Conservation (phyloP, 177 flowering plant species). For the Telopea speciosissima region DNA sequence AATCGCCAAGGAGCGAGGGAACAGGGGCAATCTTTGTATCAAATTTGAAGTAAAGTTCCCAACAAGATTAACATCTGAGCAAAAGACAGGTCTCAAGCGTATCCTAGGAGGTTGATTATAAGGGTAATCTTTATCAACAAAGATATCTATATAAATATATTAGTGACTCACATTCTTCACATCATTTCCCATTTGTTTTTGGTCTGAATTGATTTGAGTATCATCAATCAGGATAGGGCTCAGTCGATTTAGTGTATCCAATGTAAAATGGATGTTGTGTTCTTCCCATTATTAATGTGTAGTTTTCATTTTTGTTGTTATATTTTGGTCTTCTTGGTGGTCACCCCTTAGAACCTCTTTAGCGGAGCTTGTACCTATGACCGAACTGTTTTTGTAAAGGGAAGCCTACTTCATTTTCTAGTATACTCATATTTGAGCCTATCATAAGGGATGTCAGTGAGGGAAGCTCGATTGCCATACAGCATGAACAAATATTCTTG, state of each 20-base stretch:
- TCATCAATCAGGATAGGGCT: too few species aligned
- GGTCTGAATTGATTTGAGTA: neutral
- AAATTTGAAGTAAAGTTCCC: constrained; percentile 84
- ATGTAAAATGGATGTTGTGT: neutral
- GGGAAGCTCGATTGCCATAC: too few species aligned
- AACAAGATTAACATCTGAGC: constrained; percentile 56
- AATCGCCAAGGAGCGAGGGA: constrained; percentile 57
- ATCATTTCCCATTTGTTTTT: neutral
- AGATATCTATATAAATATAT: neutral
- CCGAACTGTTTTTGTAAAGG: too few species aligned
- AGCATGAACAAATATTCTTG: too few species aligned
- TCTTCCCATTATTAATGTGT: neutral
- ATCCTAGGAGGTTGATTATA: constrained; percentile 44
- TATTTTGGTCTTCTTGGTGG: too few species aligned
- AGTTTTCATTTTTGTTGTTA: neutral
- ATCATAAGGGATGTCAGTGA: too few species aligned
- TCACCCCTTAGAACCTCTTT: too few species aligned
- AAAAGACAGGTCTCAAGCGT: constrained; percentile 55
- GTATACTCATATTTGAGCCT: too few species aligned
- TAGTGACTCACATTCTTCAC: neutral
- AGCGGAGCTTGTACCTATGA: too few species aligned
- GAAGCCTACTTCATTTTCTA: too few species aligned
- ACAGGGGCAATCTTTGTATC: constrained; percentile 64
- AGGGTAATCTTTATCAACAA: neutral
- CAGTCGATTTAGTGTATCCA: neutral